Evolutionary conservation across 148 eudicot genomes (phyloP), one percentile per base, ranked within the genome.

Genomic region (Nepenthes mirabilis): DNA sequence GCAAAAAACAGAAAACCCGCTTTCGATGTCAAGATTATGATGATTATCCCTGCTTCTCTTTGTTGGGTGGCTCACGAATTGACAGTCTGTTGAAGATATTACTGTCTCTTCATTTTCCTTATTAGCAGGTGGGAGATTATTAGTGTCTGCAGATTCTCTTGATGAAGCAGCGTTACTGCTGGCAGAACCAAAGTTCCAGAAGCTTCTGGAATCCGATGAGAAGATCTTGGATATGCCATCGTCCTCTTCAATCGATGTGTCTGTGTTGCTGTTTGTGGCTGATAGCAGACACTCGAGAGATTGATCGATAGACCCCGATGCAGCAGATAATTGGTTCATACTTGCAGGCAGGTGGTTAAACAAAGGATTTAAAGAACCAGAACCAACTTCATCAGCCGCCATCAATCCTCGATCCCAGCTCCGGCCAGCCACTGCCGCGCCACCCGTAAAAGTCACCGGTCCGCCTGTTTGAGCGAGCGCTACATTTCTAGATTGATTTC

Each of bases 171-270:
- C 33, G 23, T 23, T 23, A 23, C 23, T 23, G 0, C 23, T 23
- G 23, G 23, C 23, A 10, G 67, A 14, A 33, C 55, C 58, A 23
- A 62, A 54, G 33, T 62, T 74, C 74, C 73, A 68, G 45, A 76
- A 53, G 53, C 63, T 75, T 43, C 61, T 63, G 33, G 63, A 62
- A 43, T 79, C 78, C 23, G 23, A 23, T 0, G 83, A 67, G 47
- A 77, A 70, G 36, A 81, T 61, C 49, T 72, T 68, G 68, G 94
- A 83, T 57, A 83, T 79, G 45, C 71, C 86, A 67, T 75, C 79
- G 40, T 80, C 88, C 36, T 80, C 88, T 43, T 80, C 74, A 1
- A 58, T 68, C 0, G 79, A 63, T 6, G 76, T 64, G 34, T 83
- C 86, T 0, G 82, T 75, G 60, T 74, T 75, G 65, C 83, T 82